Base-by-base conservation (phyloP, 352 stramenopile genomes). In the Phytophthora fragariae region DNA sequence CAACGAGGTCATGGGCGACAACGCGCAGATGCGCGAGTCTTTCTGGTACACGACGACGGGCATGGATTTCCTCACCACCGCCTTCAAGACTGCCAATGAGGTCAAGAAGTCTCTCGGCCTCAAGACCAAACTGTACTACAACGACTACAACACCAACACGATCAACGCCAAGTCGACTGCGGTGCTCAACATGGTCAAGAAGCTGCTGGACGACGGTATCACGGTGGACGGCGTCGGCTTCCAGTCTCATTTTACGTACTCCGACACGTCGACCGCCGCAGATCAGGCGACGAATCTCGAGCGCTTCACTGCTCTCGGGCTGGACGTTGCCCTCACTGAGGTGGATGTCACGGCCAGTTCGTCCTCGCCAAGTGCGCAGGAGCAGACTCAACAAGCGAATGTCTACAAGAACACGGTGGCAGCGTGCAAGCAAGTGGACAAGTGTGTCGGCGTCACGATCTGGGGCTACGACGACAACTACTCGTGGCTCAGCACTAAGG, bases 41-140 rank as follows among this genome's bases (percentile, higher is more conserved):
- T 81, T 78, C 57, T 81, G 74, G 74, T 81, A 81, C 70, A 76
- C 47, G 14, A 73, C 64, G 47, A 81, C 74, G 14, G 74, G 74
- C 1, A 80, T 67, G 59, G 73, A 80, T 9, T 80, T 72, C 68
- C 49, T 80, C 12, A 59, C 63, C 17, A 80, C 73, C 49, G 69
- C 73, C 8, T 80, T 80, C 55, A 80, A 72, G 60, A 77, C 73
- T 9, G 73, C 73, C 8, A 72, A 57, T 35, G 31, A 59, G 0
- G 69, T 80, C 50, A 80, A 80, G 55, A 71, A 80, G 29, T 66
- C 53, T 29, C 69, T 77, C 1, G 63, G 63, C 5, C 56, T 80
- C 3, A 77, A 68, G 31, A 70, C 64, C 12, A 76, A 76, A 27
- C 19, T 76, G 46, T 76, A 76, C 70, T 76, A 76, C 64, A 76